Evolutionary conservation across 805 yeast genomes (phyloP).

Genomic region (Wickerhamiella lipophila): DNA sequence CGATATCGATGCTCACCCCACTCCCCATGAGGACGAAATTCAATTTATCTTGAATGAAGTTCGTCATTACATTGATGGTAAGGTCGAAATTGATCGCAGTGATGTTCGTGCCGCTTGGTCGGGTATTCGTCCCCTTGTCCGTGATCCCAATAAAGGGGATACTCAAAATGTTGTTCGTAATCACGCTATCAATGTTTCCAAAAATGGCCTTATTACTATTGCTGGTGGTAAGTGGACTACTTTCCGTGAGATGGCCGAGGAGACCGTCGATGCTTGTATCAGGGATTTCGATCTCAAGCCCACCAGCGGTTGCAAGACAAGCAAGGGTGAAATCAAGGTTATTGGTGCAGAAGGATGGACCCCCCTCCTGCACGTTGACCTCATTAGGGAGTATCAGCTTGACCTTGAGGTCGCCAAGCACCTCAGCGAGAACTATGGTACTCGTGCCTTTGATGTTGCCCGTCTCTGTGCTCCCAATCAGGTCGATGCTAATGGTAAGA

Average conservation of each 20-base stretch:
- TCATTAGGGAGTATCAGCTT: slow-evolving; percentile 64
- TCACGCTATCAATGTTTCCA: slow-evolving; percentile 63
- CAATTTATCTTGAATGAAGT: slow-evolving; percentile 76
- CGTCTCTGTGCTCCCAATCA: slow-evolving; percentile 37
- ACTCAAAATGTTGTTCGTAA: slow-evolving; percentile 88
- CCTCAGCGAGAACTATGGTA: slow-evolving; percentile 77
- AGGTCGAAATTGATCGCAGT: slow-evolving; percentile 74
- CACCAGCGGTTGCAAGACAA: slow-evolving; percentile 40
- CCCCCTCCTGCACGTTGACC: slow-evolving; percentile 57
- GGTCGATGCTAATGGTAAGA: slow-evolving; percentile 26
- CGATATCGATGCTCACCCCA: slow-evolving; percentile 39
- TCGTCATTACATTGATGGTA: slow-evolving; percentile 63
- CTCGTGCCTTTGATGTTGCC: slow-evolving; percentile 58
- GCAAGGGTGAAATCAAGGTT: slow-evolving; percentile 35
- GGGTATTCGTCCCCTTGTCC: slow-evolving; percentile 88
- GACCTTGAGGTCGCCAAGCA: slow-evolving; percentile 68
- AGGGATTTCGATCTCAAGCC: slow-evolving; percentile 32
- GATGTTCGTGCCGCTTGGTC: slow-evolving; percentile 95
- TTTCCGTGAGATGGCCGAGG: slow-evolving; percentile 94
- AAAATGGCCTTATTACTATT: slow-evolving; percentile 69
- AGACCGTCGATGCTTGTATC: slow-evolving; percentile 67
- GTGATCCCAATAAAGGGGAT: slow-evolving; percentile 47
- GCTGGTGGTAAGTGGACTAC: slow-evolving; percentile 99
- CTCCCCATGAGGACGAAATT: slow-evolving; percentile 79
- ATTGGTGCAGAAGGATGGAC: slow-evolving; percentile 77